Percentiles rank a stretch among this genome's conserved stretches.
phyloP scores from a whole-genome alignment of 495 filamentous ascomycete species.

The Aspergillus kassunensis region DNA sequence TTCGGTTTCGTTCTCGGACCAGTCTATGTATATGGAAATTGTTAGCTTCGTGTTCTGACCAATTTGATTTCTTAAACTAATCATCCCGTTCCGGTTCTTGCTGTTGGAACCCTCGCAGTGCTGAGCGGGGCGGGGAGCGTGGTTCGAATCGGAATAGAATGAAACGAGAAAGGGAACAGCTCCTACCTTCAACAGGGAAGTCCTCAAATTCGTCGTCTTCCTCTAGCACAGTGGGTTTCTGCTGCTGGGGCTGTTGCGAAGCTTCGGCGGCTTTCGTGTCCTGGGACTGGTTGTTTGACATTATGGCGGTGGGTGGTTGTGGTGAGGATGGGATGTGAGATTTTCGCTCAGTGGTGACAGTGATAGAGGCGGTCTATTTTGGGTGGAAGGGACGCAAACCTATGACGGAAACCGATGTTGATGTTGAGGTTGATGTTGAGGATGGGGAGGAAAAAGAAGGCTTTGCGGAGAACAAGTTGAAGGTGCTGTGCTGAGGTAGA shows the following conservation, averaged over 20 bases:
- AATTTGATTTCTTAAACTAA: too few relatives aligned
- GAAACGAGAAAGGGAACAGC: background rate
- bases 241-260: constrained; percentile 45
- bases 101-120: too few relatives aligned
- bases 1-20: constrained; percentile 81
- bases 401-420: background rate
- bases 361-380: background rate
- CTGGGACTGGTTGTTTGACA: constrained; percentile 41
- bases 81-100: too few relatives aligned
- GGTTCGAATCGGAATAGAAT: constrained; percentile 2
- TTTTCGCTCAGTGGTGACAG: background rate
- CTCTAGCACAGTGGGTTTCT: constrained; percentile 68
- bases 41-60: background rate
- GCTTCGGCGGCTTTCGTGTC: constrained; percentile 30
- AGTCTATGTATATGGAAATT: constrained; percentile 56
- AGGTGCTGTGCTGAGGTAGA: background rate
- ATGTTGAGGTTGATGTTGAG: constrained; percentile 12
- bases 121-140: too few relatives aligned
- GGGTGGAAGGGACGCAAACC: background rate
- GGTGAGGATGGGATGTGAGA: background rate
- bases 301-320: constrained; percentile 17
- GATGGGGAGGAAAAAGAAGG: background rate
- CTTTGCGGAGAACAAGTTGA: constrained; percentile 5
- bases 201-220: constrained; percentile 99
- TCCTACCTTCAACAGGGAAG: constrained; percentile 88